A percentile compares a stretch with the other conserved stretches of the same genome.
Evolutionary conservation across 2,329 filamentous ascomycete species (phyloP).

Genomic region (Hypoxylon sp.): DNA sequence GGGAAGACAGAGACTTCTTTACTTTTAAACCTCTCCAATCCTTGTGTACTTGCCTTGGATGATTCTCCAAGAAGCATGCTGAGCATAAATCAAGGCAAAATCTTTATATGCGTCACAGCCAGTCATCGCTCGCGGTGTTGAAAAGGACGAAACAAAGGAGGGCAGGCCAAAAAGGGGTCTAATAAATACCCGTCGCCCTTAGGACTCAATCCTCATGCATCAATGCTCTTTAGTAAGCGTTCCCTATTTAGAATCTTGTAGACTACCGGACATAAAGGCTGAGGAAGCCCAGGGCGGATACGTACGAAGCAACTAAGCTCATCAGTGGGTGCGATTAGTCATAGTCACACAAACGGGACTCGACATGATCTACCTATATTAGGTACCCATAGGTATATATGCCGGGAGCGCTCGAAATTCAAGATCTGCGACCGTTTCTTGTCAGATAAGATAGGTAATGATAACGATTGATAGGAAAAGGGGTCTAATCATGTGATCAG

Average conservation of each 20-base stretch:
- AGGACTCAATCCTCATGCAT: background rate
- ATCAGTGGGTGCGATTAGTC: constrained; percentile 3
- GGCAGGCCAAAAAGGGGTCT: no score
- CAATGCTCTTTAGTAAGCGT: background rate
- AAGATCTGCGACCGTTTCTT: background rate
- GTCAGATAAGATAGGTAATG: no score
- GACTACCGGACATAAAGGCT: no score
- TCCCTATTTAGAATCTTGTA: background rate
- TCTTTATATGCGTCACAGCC: background rate
- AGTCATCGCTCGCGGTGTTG: no score
- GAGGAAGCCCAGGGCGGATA: no score
- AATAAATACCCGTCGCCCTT: background rate
- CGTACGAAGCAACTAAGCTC: no score
- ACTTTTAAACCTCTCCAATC: background rate
- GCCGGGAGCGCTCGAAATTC: background rate
- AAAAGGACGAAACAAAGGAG: no score
- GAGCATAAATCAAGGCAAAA: background rate
- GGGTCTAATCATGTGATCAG: no score
- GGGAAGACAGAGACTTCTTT: background rate
- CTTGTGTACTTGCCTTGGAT: background rate
- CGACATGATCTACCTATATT: constrained; percentile 28
- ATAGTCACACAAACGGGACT: constrained; percentile 28
- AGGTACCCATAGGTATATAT: no score
- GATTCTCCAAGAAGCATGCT: background rate
- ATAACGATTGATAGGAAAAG: no score